phyloP scores from a whole-genome alignment of 2,329 filamentous ascomycete species.

The Thelonectria blattea region DNA sequence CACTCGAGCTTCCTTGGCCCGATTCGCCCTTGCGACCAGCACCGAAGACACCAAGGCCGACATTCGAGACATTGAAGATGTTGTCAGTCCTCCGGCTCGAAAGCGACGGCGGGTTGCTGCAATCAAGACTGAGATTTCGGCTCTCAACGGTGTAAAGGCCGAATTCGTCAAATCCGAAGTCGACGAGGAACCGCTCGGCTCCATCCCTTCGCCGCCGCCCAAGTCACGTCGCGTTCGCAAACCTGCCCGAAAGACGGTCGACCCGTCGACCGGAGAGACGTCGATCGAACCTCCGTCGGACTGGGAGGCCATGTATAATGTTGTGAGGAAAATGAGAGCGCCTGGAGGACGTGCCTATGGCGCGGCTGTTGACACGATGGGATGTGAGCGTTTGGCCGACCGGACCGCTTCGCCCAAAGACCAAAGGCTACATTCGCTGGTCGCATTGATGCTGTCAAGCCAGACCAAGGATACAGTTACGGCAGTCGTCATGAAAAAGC shows the following conservation, averaged over 20 bases:
- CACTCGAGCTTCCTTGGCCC: constrained; percentile 56
- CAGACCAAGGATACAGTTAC: constrained; percentile 95
- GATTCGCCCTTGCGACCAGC: constrained; percentile 49
- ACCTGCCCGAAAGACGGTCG: constrained; percentile 52
- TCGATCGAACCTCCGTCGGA: constrained; percentile 69
- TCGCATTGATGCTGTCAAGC: constrained; percentile 87
- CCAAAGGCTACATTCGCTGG: constrained; percentile 83
- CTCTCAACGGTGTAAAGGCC: constrained; percentile 44
- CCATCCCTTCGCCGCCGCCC: constrained; percentile 34
- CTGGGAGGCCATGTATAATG: constrained; percentile 83
- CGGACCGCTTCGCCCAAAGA: constrained; percentile 55
- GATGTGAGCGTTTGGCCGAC: constrained; percentile 79
- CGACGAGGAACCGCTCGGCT: constrained; percentile 36
- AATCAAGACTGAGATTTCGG: constrained; percentile 21
- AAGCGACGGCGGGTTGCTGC: constrained; percentile 40
- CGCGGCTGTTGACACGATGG: constrained; percentile 97
- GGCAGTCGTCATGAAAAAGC: constrained; percentile 77
- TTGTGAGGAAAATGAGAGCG: constrained; percentile 77
- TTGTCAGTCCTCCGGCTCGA: constrained; percentile 42
- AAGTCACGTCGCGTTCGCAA: constrained; percentile 48
- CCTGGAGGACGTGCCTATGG: constrained; percentile 62
- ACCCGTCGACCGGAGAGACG: constrained; percentile 48
- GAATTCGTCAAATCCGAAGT: constrained; percentile 52
- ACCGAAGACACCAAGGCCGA: constrained; percentile 31
- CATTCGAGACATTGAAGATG: constrained; percentile 64